A percentile compares a stretch with the other conserved stretches of the same genome.
Evolutionary conservation across 2,329 filamentous ascomycete species (phyloP).

Genomic region (Harringtonia aguacate): DNA sequence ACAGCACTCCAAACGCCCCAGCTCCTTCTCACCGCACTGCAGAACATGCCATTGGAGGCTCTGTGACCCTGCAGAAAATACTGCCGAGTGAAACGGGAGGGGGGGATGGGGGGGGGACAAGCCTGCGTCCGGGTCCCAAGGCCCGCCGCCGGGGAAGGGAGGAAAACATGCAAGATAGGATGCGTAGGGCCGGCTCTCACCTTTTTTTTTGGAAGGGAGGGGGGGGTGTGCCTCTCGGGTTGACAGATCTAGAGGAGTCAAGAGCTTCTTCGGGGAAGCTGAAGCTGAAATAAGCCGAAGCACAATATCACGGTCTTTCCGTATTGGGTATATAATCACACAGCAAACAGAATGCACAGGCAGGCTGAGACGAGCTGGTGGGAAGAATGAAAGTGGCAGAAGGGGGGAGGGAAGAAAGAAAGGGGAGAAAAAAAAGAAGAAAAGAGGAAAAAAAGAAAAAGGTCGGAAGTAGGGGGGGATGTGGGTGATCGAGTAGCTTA

Average conservation of each 20-base stretch:
- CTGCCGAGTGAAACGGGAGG: no score
- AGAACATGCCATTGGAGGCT: no score
- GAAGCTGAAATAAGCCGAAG: background rate
- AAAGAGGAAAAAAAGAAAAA: slow-evolving; percentile 4
- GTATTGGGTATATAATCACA: slow-evolving; percentile 13
- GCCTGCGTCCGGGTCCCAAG: no score
- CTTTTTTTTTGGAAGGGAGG: background rate
- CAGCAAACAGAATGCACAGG: slow-evolving; percentile 13
- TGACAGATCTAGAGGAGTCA: no score
- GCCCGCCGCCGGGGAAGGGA: no score
- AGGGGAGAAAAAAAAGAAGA: slow-evolving; percentile 1
- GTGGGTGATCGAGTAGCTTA: slow-evolving; percentile 7
- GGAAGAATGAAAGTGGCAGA: slow-evolving; percentile 12
- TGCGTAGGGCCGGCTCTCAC: no score
- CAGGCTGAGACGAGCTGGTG: slow-evolving; percentile 13
- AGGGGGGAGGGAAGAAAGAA: slow-evolving; percentile 1
- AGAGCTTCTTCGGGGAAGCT: no score
- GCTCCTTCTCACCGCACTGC: no score
- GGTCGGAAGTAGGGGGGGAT: slow-evolving; percentile 4
- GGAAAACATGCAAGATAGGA: no score
- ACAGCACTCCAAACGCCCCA: no score
- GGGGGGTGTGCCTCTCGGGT: background rate
- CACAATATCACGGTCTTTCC: slow-evolving; percentile 11
- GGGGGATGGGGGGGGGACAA: no score
- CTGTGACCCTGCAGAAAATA: no score